Evolutionary conservation across 2,329 filamentous ascomycete species (phyloP).

Genomic region (Fusarium albidum): DNA sequence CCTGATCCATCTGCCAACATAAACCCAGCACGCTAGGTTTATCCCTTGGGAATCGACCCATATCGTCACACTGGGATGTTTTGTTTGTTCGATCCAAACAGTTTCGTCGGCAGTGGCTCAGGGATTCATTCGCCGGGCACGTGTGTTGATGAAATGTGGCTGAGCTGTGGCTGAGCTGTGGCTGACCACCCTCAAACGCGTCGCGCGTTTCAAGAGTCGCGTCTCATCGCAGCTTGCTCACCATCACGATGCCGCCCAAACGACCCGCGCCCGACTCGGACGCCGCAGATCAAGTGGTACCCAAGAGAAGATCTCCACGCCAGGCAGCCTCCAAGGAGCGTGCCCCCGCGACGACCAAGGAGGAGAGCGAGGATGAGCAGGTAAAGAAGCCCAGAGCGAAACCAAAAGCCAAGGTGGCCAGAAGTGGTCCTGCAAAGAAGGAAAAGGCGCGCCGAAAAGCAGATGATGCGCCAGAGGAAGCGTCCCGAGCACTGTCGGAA

Average conservation of each 20-base stretch:
- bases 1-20: no score
- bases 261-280: background rate
- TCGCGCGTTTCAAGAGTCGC: background rate
- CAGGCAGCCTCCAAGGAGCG: slow-evolving; percentile 16
- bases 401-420: background rate
- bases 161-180: background rate
- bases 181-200: background rate
- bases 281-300: background rate
- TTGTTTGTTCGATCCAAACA: no score
- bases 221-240: background rate
- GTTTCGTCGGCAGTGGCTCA: no score
- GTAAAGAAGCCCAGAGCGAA: background rate
- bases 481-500: slow-evolving; percentile 29
- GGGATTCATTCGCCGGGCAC: no score
- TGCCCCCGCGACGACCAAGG: background rate
- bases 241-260: slow-evolving; percentile 32
- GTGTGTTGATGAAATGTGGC: background rate
- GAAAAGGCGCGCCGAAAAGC: background rate
- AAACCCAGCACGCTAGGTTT: no score
- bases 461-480: background rate
- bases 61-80: no score
- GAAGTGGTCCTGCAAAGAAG: background rate
- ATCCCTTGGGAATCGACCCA: no score
- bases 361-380: slow-evolving; percentile 3
- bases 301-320: slow-evolving; percentile 31